Percentiles rank a stretch among this genome's conserved stretches.
phyloP scores from a whole-genome alignment of 23 red algal genomes.

The Gracilaria gracilis region DNA sequence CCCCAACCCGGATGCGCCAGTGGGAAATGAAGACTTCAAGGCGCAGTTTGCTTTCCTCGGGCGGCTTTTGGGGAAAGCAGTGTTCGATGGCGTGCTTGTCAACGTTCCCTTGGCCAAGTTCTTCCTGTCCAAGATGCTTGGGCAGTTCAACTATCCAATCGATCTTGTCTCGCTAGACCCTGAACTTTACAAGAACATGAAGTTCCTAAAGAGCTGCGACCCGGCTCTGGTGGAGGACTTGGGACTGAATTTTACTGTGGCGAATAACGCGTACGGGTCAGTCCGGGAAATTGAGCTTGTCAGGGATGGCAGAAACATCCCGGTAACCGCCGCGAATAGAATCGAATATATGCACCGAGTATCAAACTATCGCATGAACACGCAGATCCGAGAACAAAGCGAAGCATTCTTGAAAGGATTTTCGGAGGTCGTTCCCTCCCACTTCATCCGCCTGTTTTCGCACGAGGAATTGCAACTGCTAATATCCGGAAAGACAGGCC shows the following conservation, averaged over 20 bases:
- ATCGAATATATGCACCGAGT: conserved; percentile 98
- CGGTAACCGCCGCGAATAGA: conserved; percentile 86
- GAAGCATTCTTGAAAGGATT: conserved; percentile 87
- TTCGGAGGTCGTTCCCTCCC: conserved; percentile 79
- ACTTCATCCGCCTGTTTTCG: conserved; percentile 90
- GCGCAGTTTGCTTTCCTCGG: conserved; percentile 91
- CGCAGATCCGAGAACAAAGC: conserved; percentile 83
- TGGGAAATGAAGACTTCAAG: conserved; percentile 78
- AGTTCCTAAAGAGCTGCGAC: conserved; percentile 77
- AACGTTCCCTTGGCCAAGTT: conserved; percentile 93
- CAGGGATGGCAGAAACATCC: conserved; percentile 67
- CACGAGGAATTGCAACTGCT: conserved; percentile 90
- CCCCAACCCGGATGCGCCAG: conserved; percentile 86
- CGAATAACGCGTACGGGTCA: conserved; percentile 86
- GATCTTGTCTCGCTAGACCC: conserved; percentile 94
- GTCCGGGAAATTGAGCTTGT: conserved; percentile 86
- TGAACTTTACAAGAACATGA: conserved; percentile 93
- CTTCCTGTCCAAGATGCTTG: conserved; percentile 87
- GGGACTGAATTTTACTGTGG: conserved; percentile 90
- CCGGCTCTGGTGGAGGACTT: conserved; percentile 76
- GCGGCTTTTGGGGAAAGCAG: conserved; percentile 94
- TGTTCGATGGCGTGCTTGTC: conserved; percentile 91
- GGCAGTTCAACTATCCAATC: conserved; percentile 78
- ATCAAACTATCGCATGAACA: conserved; percentile 91
- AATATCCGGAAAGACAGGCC: conserved; percentile 77